phyloP scores from a whole-genome alignment of 2,329 filamentous ascomycete species.

The Diaporthe destruens region DNA sequence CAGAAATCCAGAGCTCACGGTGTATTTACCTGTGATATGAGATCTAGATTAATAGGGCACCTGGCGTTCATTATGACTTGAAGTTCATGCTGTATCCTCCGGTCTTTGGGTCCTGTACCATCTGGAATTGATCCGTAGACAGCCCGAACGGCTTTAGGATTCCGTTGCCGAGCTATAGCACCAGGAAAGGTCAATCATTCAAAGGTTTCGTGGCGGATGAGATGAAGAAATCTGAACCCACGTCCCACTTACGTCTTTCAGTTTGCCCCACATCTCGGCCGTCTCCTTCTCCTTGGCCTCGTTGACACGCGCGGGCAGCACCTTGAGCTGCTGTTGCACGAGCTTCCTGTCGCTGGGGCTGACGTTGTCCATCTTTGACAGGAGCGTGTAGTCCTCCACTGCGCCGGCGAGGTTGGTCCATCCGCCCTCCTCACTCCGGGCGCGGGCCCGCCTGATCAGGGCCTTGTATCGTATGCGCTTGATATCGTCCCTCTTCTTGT shows the following conservation, averaged over 20 bases:
- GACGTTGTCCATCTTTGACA: slow-evolving; percentile 72
- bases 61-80: slow-evolving; percentile 47
- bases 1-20: background rate
- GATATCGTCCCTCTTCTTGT: slow-evolving; percentile 70
- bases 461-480: slow-evolving; percentile 85
- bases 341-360: slow-evolving; percentile 74
- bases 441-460: slow-evolving; percentile 82
- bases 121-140: slow-evolving; percentile 94
- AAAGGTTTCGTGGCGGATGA: background rate
- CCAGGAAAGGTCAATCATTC: slow-evolving; percentile 2
- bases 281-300: slow-evolving; percentile 88
- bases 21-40: background rate
- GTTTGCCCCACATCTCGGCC: slow-evolving; percentile 96
- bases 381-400: slow-evolving; percentile 80
- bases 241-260: slow-evolving; percentile 77
- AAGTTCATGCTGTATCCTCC: slow-evolving; percentile 98
- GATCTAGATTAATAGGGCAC: background rate
- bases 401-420: slow-evolving; percentile 87
- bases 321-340: slow-evolving; percentile 74
- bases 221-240: background rate
- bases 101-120: slow-evolving; percentile 88
- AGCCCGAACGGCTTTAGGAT: slow-evolving; percentile 93
- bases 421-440: slow-evolving; percentile 76
- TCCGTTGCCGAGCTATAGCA: slow-evolving; percentile 78
- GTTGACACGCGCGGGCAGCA: slow-evolving; percentile 77